Conservation (phyloP, 768 basidiomycete species). For the Lyophyllum semitale region DNA sequence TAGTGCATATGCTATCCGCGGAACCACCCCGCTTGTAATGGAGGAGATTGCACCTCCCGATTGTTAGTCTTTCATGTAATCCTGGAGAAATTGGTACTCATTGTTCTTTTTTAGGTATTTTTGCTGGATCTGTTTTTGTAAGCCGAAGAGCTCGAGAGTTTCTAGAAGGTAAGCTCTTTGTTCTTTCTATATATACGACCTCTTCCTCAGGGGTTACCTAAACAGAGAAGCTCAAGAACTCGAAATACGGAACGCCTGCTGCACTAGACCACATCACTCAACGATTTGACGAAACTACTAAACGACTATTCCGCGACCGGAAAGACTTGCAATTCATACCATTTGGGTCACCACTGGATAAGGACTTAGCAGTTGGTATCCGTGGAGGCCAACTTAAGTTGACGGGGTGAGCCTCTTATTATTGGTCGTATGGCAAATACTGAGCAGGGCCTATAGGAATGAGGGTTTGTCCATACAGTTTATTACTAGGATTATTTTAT, state of each 20-base stretch:
- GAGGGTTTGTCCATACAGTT: conserved; percentile 24
- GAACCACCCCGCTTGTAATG: conserved; percentile 69
- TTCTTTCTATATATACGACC: background rate
- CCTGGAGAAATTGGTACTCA: background rate
- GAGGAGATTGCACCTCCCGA: conserved; percentile 85
- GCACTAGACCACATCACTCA: conserved; percentile 79
- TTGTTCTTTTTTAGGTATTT: conserved; percentile 57
- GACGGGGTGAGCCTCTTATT: conserved; percentile 51
- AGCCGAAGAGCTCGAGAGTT: conserved; percentile 74
- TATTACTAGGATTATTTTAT: background rate
- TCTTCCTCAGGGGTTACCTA: background rate
- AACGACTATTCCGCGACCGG: conserved; percentile 72
- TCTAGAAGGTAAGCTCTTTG: conserved; percentile 52
- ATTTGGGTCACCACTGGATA: conserved; percentile 80
- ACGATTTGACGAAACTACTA: conserved; percentile 82
- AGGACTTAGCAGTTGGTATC: conserved; percentile 69
- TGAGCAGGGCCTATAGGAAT: conserved; percentile 23
- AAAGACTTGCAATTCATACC: conserved; percentile 70
- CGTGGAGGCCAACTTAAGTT: conserved; percentile 72
- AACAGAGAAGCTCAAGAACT: conserved; percentile 70
- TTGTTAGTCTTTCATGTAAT: conserved; percentile 44
- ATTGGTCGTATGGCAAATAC: background rate
- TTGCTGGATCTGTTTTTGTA: conserved; percentile 83
- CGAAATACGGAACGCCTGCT: conserved; percentile 72
- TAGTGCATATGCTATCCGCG: conserved; percentile 76